Evolutionary conservation across 1,284 basidiomycete genomes (phyloP).

Genomic region (Austroboletus novae-zelandiae): DNA sequence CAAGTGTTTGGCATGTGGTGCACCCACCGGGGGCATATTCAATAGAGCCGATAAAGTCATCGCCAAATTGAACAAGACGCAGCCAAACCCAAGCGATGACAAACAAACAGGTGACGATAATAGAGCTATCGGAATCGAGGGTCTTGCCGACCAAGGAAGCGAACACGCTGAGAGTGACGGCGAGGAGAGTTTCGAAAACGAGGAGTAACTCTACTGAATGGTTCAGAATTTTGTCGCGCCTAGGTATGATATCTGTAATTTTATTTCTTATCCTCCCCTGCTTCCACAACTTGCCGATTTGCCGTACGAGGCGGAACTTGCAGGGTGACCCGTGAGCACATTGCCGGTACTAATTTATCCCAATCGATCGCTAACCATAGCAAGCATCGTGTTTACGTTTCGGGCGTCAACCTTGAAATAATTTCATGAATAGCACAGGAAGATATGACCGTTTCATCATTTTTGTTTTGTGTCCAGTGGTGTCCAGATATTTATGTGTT

Average conservation of each 20-base stretch:
- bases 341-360: slow-evolving; percentile 10
- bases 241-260: slow-evolving; percentile 16
- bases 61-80: slow-evolving; percentile 70
- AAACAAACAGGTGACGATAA: slow-evolving; percentile 42
- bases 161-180: slow-evolving; percentile 24
- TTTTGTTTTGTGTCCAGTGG: neutral
- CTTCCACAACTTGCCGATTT: slow-evolving; percentile 12
- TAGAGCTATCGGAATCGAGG: slow-evolving; percentile 59
- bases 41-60: slow-evolving; percentile 85
- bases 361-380: slow-evolving; percentile 3
- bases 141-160: slow-evolving; percentile 42
- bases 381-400: slow-evolving; percentile 6
- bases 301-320: slow-evolving; percentile 20
- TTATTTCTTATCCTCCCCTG: slow-evolving; percentile 13
- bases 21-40: slow-evolving; percentile 93
- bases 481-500: neutral
- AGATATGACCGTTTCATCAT: neutral
- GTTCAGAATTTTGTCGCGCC: slow-evolving; percentile 18
- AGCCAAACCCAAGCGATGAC: slow-evolving; percentile 46
- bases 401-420: slow-evolving; percentile 4
- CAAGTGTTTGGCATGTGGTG: slow-evolving; percentile 94
- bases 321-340: slow-evolving; percentile 1
- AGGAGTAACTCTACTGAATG: slow-evolving; percentile 30
- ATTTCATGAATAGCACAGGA: neutral
- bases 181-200: slow-evolving; percentile 36